Base-by-base conservation (phyloP, 768 basidiomycete genomes). In the Pisolithus albus region DNA sequence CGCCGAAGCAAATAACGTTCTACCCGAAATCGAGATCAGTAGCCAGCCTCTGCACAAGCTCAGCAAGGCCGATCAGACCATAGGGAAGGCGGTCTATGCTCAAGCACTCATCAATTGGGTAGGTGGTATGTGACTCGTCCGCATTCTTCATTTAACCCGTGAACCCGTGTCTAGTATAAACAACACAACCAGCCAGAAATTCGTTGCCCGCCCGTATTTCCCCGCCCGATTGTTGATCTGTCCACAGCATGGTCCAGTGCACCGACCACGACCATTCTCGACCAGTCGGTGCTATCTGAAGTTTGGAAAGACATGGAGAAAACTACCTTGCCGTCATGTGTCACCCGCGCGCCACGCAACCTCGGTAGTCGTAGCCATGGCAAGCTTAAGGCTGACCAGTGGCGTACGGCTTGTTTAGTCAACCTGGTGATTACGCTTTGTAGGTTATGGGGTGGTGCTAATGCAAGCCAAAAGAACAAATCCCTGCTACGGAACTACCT, bases 351-450 rank as follows among this genome's bases (percentile, higher is more conserved):
- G 39, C 70, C 69, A 11, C 53, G 2, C 9, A 70, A 70, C 52
- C 56, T 69, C 36, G 68, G 70, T 10, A 63, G 70, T 38, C 36
- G 51, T 15, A 56, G 38, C 1, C 69, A 70, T 56, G 66, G 66
- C 19, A 70, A 70, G 39, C 59, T 72, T 5, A 69, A 69, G 47
- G 67, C 66, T 23, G 52, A 67, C 50, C 54, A 70, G 46, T 64
- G 43, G 42, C 48, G 53, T 24, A 53, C 49, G 19, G 41, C 64
- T 2, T 62, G 63, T 41, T 60, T 58, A 0, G 40, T 67, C 11
- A 47, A 67, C 44, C 55, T 70, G 7, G 55, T 59, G 21, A 61
- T 69, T 7, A 65, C 66, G 1, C 57, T 71, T 2, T 60, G 60
- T 13, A 56, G 61, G n/a, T 50, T 70, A 13, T 70, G 69, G 69